phyloP scores from a whole-genome alignment of 768 basidiomycete species.

The Baorangia bicolor region DNA sequence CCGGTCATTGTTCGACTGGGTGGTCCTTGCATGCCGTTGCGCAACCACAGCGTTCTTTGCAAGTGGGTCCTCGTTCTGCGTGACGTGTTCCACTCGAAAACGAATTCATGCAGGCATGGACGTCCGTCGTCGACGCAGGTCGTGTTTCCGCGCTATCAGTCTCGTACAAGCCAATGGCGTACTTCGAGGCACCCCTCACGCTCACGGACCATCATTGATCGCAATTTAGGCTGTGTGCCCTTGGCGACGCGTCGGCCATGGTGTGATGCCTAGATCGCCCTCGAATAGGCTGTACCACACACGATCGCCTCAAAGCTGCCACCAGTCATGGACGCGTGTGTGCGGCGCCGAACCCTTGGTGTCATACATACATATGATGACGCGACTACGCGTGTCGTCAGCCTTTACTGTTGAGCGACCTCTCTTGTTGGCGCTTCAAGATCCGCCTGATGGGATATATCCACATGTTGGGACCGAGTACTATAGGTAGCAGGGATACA shows the following conservation, averaged over 20 bases:
- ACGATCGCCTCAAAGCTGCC: conserved; percentile 15
- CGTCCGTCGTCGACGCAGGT: background rate
- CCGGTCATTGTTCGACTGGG: background rate
- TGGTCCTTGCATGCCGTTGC: background rate
- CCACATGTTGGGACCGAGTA: background rate
- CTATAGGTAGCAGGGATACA: background rate
- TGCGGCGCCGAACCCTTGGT: conserved; percentile 6
- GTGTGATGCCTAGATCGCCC: conserved; percentile 8
- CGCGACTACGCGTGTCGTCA: background rate
- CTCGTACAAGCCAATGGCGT: background rate
- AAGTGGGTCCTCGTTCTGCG: background rate
- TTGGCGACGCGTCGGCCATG: conserved; percentile 1
- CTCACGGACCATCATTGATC: conserved; percentile 5
- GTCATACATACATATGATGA: background rate
- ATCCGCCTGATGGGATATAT: conserved; percentile 15
- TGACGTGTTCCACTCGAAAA: background rate
- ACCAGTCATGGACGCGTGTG: conserved; percentile 4
- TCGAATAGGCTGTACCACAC: background rate
- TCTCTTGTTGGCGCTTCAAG: conserved; percentile 4
- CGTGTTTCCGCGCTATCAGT: background rate
- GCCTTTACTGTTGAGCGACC: background rate
- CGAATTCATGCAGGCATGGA: background rate
- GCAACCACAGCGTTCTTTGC: background rate
- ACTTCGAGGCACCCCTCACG: background rate
- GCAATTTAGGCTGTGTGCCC: conserved; percentile 15